A percentile compares a stretch with the other conserved stretches of the same genome.
Conservation (phyloP, 371 early-diverging fungal species). For the Vairimorpha ceranae region DNA sequence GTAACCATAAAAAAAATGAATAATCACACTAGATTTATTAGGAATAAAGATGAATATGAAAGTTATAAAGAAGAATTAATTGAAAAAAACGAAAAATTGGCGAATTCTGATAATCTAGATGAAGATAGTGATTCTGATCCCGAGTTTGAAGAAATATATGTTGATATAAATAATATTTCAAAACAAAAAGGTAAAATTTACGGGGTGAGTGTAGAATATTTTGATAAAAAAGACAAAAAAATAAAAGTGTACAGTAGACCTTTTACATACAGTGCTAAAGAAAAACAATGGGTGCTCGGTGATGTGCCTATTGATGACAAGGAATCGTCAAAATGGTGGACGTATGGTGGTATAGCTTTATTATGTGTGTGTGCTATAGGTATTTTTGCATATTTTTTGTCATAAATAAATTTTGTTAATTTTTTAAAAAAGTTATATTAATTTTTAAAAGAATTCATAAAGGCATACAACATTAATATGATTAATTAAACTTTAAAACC, state of each 20-base stretch:
- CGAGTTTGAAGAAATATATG: neutral
- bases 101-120: neutral
- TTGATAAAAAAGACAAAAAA: neutral
- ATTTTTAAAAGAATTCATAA: too few species aligned
- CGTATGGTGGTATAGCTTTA: neutral
- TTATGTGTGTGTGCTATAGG: neutral
- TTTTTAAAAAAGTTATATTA: too few species aligned
- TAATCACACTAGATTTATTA: neutral
- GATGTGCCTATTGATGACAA: neutral
- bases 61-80: neutral
- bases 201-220: neutral
- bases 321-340: neutral
- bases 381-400: neutral
- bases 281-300: neutral
- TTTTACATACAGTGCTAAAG: neutral
- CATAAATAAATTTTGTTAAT: slow-evolving; percentile 7
- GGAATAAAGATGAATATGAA: slow-evolving; percentile 2
- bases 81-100: neutral
- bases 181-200: neutral
- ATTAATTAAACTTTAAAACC: too few species aligned
- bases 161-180: neutral
- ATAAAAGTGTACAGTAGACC: neutral
- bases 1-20: neutral
- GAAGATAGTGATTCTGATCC: neutral
- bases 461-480: too few species aligned